Conservation (phyloP, 768 basidiomycete genomes). For the Sarcodon sp. region DNA sequence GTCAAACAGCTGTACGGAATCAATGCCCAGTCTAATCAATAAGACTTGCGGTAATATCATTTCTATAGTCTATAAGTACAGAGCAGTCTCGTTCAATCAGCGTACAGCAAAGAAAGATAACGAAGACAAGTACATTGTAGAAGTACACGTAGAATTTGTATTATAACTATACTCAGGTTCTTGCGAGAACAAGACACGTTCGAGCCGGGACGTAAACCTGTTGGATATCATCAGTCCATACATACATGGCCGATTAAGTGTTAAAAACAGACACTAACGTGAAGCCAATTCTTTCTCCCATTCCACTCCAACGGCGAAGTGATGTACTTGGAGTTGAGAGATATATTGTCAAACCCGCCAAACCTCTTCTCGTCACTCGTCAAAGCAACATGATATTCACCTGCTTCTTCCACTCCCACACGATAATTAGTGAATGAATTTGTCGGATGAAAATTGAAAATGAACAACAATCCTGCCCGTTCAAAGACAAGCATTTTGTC, state of each 20-base stretch:
- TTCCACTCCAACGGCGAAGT: slow-evolving; percentile 91
- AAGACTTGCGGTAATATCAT: no score
- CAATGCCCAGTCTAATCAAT: background rate
- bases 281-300: slow-evolving; percentile 77
- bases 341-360: slow-evolving; percentile 82
- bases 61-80: no score
- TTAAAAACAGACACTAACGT: slow-evolving; percentile 34
- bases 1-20: background rate
- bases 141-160: background rate
- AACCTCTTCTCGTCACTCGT: slow-evolving; percentile 79
- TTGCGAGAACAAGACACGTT: slow-evolving; percentile 53
- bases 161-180: slow-evolving; percentile 8
- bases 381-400: slow-evolving; percentile 74
- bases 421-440: slow-evolving; percentile 89
- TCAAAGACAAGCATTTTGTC: slow-evolving; percentile 95
- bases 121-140: background rate
- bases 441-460: slow-evolving; percentile 96
- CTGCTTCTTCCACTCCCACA: slow-evolving; percentile 76
- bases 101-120: background rate
- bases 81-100: background rate
- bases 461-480: slow-evolving; percentile 84
- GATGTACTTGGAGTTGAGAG: slow-evolving; percentile 46
- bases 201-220: slow-evolving; percentile 66
- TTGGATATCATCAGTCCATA: background rate
- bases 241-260: background rate